These are phyloP conservation scores for Ophiocordyceps camponoti-floridani DNA, from an alignment of 2,329 filamentous ascomycete species.

Conservation along the genomic window DNA sequence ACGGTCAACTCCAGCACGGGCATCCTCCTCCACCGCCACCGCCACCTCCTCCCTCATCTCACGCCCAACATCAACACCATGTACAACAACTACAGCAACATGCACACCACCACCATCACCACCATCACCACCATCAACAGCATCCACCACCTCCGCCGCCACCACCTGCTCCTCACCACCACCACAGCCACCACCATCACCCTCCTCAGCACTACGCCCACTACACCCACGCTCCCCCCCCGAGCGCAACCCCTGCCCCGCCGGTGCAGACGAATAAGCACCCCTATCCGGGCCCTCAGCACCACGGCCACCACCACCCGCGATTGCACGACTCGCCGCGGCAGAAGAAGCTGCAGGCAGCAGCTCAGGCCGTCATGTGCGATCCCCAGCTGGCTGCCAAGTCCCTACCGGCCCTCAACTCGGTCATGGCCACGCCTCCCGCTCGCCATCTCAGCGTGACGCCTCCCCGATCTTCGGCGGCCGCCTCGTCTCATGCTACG, in stretches of 20 bases:
- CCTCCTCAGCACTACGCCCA: conserved; percentile 8
- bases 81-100: too few species aligned
- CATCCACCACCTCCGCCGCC: too few species aligned
- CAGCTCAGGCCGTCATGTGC: conserved; percentile 22
- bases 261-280: conserved; percentile 14
- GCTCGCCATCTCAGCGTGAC: conserved; percentile 28
- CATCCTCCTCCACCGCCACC: too few species aligned
- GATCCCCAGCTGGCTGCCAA: conserved; percentile 22
- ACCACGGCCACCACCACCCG: conserved; percentile 12
- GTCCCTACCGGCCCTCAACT: conserved; percentile 23
- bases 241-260: conserved; percentile 12
- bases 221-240: conserved; percentile 6
- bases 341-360: conserved; percentile 24
- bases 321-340: conserved; percentile 22
- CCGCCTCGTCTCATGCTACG: conserved; percentile 10
- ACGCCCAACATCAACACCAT: neutral
- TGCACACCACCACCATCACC: too few species aligned
- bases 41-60: conserved; percentile 6
- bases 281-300: conserved; percentile 6
- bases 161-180: too few species aligned
- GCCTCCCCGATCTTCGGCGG: conserved; percentile 22
- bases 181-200: neutral
- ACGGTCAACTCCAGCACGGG: neutral
- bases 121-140: too few species aligned
- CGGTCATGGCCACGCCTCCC: conserved; percentile 23